Conservation (phyloP, 495 filamentous ascomycete genomes). For the Tuber calosporum region DNA sequence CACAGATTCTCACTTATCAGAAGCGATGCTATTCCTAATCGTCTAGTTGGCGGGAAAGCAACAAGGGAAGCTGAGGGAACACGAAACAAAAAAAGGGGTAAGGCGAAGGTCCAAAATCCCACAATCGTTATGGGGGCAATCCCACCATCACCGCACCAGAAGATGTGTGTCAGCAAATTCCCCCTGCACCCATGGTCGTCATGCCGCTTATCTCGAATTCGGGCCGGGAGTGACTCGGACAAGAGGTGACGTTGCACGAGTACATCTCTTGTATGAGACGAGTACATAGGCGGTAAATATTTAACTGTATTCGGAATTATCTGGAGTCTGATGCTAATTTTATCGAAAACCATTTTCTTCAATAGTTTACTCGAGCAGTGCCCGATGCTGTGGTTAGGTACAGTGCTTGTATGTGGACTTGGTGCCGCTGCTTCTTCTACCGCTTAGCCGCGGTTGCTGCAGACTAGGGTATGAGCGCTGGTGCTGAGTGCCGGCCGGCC, state of each 20-base stretch:
- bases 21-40: slow-evolving; percentile 32
- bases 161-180: slow-evolving; percentile 38
- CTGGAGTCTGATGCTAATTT: slow-evolving; percentile 36
- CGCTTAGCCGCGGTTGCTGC: background rate
- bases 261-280: background rate
- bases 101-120: slow-evolving; percentile 27
- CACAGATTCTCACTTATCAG: slow-evolving; percentile 35
- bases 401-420: background rate
- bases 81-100: slow-evolving; percentile 40
- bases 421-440: background rate
- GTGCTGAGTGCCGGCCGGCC: slow-evolving; percentile 2
- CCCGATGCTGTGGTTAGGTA: background rate
- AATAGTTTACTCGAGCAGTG: background rate
- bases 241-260: slow-evolving; percentile 13
- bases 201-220: slow-evolving; percentile 32
- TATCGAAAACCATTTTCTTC: slow-evolving; percentile 10
- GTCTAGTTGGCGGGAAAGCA: slow-evolving; percentile 34
- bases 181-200: slow-evolving; percentile 34
- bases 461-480: background rate
- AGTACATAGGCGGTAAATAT: slow-evolving; percentile 12
- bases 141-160: slow-evolving; percentile 26
- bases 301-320: slow-evolving; percentile 31
- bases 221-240: slow-evolving; percentile 18
- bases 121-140: slow-evolving; percentile 25
- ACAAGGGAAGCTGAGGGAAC: slow-evolving; percentile 28